A percentile compares a stretch with the other conserved stretches of the same genome.
Conservation (phyloP, 176 grass and related monocot genomes). For the Poa annua region DNA sequence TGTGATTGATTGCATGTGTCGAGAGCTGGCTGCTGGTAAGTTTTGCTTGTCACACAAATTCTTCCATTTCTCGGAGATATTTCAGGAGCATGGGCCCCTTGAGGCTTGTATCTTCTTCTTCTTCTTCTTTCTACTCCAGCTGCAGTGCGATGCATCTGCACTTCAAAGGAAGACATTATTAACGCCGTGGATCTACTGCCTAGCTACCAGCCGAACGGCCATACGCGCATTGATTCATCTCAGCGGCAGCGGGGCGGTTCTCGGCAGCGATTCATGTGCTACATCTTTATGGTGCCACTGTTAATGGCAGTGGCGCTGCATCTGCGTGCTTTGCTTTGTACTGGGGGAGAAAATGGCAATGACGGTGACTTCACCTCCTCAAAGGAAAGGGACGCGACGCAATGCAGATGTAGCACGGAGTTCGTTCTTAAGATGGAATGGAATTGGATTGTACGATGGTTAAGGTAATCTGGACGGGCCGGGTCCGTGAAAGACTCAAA, state of each 20-base stretch:
- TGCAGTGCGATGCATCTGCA: neutral
- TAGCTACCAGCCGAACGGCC: constrained; percentile 9
- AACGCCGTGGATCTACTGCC: constrained; percentile 30
- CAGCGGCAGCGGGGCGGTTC: neutral
- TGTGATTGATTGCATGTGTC: neutral
- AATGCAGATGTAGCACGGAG: neutral
- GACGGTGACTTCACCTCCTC: neutral
- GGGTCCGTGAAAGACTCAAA: neutral
- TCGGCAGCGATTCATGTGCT: constrained; percentile 35
- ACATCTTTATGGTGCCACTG: constrained; percentile 14
- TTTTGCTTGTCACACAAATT: constrained; percentile 25
- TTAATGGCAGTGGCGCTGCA: neutral
- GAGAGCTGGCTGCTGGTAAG: constrained; percentile 20
- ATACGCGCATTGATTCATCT: constrained; percentile 26
- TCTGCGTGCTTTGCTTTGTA: neutral
- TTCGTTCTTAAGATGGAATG: neutral
- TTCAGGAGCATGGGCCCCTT: constrained; percentile 12
- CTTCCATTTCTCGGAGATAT: constrained; percentile 43
- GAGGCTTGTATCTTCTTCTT: constrained; percentile 17
- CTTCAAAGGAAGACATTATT: neutral
- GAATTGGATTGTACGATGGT: constrained; percentile 12
- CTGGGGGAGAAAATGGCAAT: neutral
- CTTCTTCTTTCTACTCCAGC: neutral
- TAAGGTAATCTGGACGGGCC: neutral
- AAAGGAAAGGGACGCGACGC: neutral